Conservation (phyloP, 495 filamentous ascomycete genomes). For the Rhypophila decipiens region DNA sequence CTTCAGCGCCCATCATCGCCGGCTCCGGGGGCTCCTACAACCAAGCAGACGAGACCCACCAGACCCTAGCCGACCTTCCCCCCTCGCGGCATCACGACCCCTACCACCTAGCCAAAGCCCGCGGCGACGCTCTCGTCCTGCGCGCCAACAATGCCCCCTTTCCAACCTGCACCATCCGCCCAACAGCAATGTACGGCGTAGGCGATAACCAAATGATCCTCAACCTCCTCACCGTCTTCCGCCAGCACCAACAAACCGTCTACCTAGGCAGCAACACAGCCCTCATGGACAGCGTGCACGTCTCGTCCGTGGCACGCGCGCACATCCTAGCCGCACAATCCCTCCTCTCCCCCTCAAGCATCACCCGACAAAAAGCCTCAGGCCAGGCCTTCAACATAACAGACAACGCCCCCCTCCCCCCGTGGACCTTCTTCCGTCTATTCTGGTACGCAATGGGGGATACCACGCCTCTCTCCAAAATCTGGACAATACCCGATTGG, state of each 20-base stretch:
- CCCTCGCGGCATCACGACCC: not conserved
- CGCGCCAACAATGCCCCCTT: constrained; percentile 3
- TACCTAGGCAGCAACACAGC: constrained; percentile 9
- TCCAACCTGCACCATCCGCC: constrained; percentile 3
- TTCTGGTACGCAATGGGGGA: constrained; percentile 8
- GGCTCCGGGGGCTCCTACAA: constrained; percentile 5
- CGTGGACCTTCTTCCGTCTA: constrained; percentile 7
- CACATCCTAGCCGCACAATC: constrained; percentile 6
- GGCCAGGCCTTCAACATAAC: constrained; percentile 12
- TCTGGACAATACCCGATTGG: constrained; percentile 4
- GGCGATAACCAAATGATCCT: constrained; percentile 10
- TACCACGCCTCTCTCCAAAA: constrained; percentile 4
- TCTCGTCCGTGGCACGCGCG: constrained; percentile 4
- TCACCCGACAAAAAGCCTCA: constrained; percentile 1
- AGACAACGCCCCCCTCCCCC: constrained; percentile 5
- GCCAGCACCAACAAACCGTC: not conserved
- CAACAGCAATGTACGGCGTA: constrained; percentile 10
- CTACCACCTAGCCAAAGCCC: constrained; percentile 8
- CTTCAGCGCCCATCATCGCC: constrained; percentile 6
- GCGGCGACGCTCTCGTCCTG: constrained; percentile 7
- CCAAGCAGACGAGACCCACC: constrained; percentile 9
- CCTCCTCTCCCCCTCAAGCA: not conserved
- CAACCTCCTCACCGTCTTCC: constrained; percentile 7
- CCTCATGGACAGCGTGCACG: constrained; percentile 8
- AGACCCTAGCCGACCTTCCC: constrained; percentile 2